Conservation (phyloP, 1,284 basidiomycete species). For the Xerocomus nothofagi region DNA sequence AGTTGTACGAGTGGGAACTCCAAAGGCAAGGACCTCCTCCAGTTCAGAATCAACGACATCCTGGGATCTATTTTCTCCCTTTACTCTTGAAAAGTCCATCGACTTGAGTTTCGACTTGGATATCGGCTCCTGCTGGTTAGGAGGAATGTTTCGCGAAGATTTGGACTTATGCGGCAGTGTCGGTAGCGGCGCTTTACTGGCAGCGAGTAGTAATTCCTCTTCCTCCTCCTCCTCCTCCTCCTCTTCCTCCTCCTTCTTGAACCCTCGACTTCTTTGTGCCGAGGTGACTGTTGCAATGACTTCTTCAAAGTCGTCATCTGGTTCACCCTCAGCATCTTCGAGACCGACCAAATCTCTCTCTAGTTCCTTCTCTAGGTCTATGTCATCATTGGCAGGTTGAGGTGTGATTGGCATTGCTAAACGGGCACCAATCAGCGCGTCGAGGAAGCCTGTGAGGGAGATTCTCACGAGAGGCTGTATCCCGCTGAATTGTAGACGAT, state of each 20-base stretch:
- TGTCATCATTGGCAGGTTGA: slow-evolving; percentile 18
- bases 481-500: slow-evolving; percentile 34
- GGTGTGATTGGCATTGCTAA: slow-evolving; percentile 22
- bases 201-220: slow-evolving; percentile 41
- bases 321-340: slow-evolving; percentile 46
- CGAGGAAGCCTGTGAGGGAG: background rate
- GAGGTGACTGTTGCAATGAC: slow-evolving; percentile 32
- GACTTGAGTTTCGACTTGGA: slow-evolving; percentile 31
- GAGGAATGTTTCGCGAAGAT: slow-evolving; percentile 15
- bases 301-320: slow-evolving; percentile 44
- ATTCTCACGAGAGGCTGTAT: slow-evolving; percentile 47
- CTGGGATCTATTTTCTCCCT: slow-evolving; percentile 18
- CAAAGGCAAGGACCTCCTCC: slow-evolving; percentile 42
- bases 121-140: slow-evolving; percentile 25
- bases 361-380: slow-evolving; percentile 38
- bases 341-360: slow-evolving; percentile 36
- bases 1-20: slow-evolving; percentile 36
- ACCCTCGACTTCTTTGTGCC: slow-evolving; percentile 19
- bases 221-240: slow-evolving; percentile 47
- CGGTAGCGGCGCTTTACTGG: slow-evolving; percentile 24
- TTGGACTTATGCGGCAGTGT: slow-evolving; percentile 32
- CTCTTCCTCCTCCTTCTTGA: slow-evolving; percentile 46
- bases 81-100: slow-evolving; percentile 26
- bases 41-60: slow-evolving; percentile 38
- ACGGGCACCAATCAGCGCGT: slow-evolving; percentile 9